Conservation (phyloP, 208 protist genomes). For the Trypanosomatidae sp. region DNA sequence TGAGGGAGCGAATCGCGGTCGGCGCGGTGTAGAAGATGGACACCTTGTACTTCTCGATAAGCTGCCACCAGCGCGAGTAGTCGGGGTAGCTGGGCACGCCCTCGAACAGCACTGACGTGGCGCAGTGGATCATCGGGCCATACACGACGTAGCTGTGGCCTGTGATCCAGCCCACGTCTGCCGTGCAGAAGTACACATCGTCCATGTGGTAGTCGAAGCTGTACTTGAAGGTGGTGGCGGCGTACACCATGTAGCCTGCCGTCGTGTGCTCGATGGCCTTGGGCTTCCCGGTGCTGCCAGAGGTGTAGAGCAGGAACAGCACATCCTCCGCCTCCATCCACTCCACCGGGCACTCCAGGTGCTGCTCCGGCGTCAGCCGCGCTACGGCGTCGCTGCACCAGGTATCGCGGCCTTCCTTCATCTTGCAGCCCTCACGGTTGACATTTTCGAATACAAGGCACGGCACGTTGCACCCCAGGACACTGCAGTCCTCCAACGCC, state of each 20-base stretch:
- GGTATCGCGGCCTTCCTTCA: slow-evolving; percentile 62
- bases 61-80: slow-evolving; percentile 89
- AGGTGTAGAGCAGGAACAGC: slow-evolving; percentile 98
- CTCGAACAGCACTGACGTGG: slow-evolving; percentile 96
- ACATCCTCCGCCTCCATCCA: slow-evolving; percentile 95
- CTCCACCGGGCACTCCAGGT: slow-evolving; percentile 69
- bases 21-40: slow-evolving; percentile 98
- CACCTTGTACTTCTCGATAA: slow-evolving; percentile 95
- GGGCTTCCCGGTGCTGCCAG: slow-evolving; percentile 96
- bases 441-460: slow-evolving; percentile 65
- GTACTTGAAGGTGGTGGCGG: slow-evolving; percentile 92
- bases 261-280: slow-evolving; percentile 96
- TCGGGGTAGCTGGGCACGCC: slow-evolving; percentile 93
- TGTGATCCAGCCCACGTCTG: slow-evolving; percentile 96
- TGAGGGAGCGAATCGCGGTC: slow-evolving; percentile 91
- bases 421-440: slow-evolving; percentile 46
- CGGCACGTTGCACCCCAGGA: slow-evolving; percentile 17
- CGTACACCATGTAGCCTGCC: slow-evolving; percentile 95
- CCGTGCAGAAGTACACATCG: slow-evolving; percentile 96
- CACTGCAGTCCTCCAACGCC: slow-evolving; percentile 53
- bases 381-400: slow-evolving; percentile 67
- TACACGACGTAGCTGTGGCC: slow-evolving; percentile 98
- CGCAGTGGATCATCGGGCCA: slow-evolving; percentile 96
- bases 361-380: slow-evolving; percentile 30
- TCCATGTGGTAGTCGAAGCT: slow-evolving; percentile 95